Percentiles rank a stretch among this genome's conserved stretches.
Conservation (phyloP, 2,329 filamentous ascomycete species). For the Plectosphaerella cucumerina region DNA sequence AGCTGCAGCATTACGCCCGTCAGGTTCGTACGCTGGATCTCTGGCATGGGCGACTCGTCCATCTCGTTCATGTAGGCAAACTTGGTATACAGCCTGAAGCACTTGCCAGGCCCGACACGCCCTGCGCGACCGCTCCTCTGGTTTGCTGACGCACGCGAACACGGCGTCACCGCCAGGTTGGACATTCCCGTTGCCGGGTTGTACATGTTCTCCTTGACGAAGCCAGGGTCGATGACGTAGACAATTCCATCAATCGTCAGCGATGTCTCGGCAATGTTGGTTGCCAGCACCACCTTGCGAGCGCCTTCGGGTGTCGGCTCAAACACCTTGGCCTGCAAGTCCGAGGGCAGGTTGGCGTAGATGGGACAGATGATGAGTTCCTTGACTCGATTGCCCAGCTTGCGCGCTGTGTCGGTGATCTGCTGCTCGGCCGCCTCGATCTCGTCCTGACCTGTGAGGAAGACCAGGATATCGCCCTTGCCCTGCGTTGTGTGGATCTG, state of each 20-base stretch:
- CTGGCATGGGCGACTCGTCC: constrained; percentile 85
- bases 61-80: constrained; percentile 94
- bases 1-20: constrained; percentile 79
- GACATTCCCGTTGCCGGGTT: constrained; percentile 92
- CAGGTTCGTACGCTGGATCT: constrained; percentile 88
- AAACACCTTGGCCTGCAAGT: constrained; percentile 90
- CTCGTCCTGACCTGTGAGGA: constrained; percentile 93
- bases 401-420: constrained; percentile 79
- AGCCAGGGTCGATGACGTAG: constrained; percentile 93
- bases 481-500: constrained; percentile 89
- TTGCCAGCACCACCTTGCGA: constrained; percentile 88
- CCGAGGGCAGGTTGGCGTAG: constrained; percentile 88
- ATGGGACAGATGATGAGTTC: constrained; percentile 91
- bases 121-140: constrained; percentile 91
- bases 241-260: constrained; percentile 95
- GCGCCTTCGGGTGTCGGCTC: constrained; percentile 82
- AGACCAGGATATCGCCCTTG: constrained; percentile 86
- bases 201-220: constrained; percentile 93
- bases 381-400: constrained; percentile 77
- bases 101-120: constrained; percentile 87
- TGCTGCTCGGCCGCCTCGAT: constrained; percentile 86
- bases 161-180: constrained; percentile 83
- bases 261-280: constrained; percentile 95
- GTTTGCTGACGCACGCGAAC: constrained; percentile 86
- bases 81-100: constrained; percentile 89